Evolutionary conservation across 768 basidiomycete species (phyloP).

Genomic region (Obba rivulosa): DNA sequence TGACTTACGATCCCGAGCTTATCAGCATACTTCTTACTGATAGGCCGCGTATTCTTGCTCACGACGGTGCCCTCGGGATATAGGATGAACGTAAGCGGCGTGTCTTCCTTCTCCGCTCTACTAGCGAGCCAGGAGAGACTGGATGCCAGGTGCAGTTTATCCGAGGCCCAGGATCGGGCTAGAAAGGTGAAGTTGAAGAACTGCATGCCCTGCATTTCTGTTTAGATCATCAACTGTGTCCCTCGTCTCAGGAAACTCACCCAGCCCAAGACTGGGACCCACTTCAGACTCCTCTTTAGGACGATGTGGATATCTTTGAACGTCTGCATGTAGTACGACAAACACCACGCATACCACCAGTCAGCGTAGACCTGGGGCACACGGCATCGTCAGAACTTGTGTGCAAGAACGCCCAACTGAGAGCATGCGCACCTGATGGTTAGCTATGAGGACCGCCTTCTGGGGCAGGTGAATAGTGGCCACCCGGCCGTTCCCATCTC

Average conservation of each 20-base stretch:
- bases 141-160: slow-evolving; percentile 59
- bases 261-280: slow-evolving; percentile 85
- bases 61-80: slow-evolving; percentile 97
- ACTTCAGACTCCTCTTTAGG: slow-evolving; percentile 85
- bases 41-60: slow-evolving; percentile 77
- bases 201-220: slow-evolving; percentile 70
- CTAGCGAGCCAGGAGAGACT: slow-evolving; percentile 66
- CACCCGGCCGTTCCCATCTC: slow-evolving; percentile 51
- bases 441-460: slow-evolving; percentile 81
- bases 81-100: slow-evolving; percentile 75
- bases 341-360: slow-evolving; percentile 85
- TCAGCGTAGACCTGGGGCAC: slow-evolving; percentile 62
- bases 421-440: slow-evolving; percentile 71
- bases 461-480: slow-evolving; percentile 64
- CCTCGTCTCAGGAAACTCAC: slow-evolving; percentile 35
- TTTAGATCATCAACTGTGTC: background rate
- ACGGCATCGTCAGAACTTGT: background rate
- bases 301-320: slow-evolving; percentile 82
- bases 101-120: slow-evolving; percentile 60
- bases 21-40: slow-evolving; percentile 83
- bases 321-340: slow-evolving; percentile 64
- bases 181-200: slow-evolving; percentile 93
- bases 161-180: slow-evolving; percentile 85
- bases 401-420: background rate
- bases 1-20: slow-evolving; percentile 80